Base-by-base conservation (phyloP, 257 asterid species). In the Schizonepeta tenuifolia region DNA sequence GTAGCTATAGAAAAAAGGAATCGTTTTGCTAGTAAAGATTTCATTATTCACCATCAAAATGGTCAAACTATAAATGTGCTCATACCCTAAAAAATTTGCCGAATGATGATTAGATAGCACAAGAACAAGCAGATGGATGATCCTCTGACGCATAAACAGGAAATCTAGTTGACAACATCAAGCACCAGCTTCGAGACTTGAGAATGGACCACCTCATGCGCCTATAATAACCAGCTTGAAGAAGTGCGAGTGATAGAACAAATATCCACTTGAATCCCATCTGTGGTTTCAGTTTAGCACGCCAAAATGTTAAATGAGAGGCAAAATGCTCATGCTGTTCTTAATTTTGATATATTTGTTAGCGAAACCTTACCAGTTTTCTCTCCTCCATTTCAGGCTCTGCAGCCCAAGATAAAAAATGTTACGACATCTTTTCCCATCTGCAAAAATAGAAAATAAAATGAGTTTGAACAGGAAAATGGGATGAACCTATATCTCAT, bases 301-400 rank as follows among this genome's bases (percentile, higher is more conserved):
- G 35, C 9, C 4, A 58, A 21, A 17, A 65, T 43, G 44, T 40
- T 20, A 70, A 12, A 46, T 13, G 18, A 26, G 22, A 7, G 38
- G 50, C 13, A 51, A 2, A 17, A 36, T n/a, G 6, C 12, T 0
- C 3, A 4, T n/a, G 12, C 0, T 18, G 24, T 5, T 12, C 38
- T 26, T 11, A 26, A 18, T 26, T n/a, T 33, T 59, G 9, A n/a
- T 58, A 67, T 50, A 56, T 9, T 9, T 11, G 51, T 41, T 28
- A 40, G 18, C 31, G 41, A 54, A 35, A 58, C 72, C 80, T 70
- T 75, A 86, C 91, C 78, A 86, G 83, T 67, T 86, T 86, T 58
- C 91, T 78, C 71, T 86, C 91, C 78, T 86, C 91, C 91, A 86
- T 86, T 70, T 86, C 91, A n/a, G 91, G 91, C 75, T 86, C 87